A percentile compares a stretch with the other conserved stretches of the same genome.
These are phyloP conservation scores for Globisporangium paddicum DNA, from an alignment of 352 stramenopile species.

Conservation along the genomic window DNA sequence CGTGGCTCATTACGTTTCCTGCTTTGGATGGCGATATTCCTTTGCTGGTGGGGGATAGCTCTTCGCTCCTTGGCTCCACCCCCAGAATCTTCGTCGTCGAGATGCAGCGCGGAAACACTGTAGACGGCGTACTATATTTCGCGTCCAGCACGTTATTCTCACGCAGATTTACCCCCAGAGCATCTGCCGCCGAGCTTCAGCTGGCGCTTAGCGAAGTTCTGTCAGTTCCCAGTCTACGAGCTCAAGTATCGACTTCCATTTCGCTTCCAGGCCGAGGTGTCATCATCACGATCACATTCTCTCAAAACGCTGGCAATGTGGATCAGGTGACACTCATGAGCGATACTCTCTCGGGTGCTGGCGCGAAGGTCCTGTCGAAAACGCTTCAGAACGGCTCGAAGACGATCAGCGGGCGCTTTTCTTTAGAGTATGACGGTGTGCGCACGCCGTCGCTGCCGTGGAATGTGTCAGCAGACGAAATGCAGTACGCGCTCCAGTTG, in stretches of 20 bases:
- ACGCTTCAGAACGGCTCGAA: conserved; percentile 36
- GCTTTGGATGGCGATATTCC: conserved; percentile 21
- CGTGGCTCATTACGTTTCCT: conserved; percentile 47
- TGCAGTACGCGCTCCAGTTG: conserved; percentile 64
- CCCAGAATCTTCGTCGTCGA: conserved; percentile 16
- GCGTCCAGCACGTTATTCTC: conserved; percentile 8
- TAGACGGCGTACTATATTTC: conserved; percentile 24
- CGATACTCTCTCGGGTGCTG: conserved; percentile 17
- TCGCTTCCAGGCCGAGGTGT: conserved; percentile 19
- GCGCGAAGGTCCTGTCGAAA: conserved; percentile 15
- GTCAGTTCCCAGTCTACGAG: neutral
- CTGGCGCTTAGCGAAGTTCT: conserved; percentile 11
- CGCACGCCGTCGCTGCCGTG: conserved; percentile 51
- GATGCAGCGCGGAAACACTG: conserved; percentile 24
- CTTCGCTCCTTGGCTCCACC: conserved; percentile 20
- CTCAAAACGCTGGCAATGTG: conserved; percentile 19
- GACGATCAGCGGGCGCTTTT: conserved; percentile 43
- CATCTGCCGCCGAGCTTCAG: conserved; percentile 12
- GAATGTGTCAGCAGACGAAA: conserved; percentile 83
- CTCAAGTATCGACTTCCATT: neutral
- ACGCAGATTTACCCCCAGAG: conserved; percentile 18
- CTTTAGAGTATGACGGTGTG: conserved; percentile 41
- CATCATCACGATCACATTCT: conserved; percentile 24
- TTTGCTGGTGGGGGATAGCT: conserved; percentile 17
- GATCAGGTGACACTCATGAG: conserved; percentile 18